Evolutionary conservation across 768 basidiomycete species (phyloP).

Genomic region (Psilocybe azurescens): DNA sequence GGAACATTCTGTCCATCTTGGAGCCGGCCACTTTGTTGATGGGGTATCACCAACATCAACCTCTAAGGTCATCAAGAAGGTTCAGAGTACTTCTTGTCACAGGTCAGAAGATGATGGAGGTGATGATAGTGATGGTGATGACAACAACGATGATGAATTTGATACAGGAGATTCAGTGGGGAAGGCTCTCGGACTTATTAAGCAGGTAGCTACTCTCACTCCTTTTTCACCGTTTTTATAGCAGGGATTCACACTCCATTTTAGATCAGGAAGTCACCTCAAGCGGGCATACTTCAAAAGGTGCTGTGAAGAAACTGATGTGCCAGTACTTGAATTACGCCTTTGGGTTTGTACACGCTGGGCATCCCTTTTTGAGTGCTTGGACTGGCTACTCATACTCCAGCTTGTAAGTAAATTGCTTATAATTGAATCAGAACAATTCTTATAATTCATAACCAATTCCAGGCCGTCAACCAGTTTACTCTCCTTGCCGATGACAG

Average conservation of each 20-base stretch:
- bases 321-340: background rate
- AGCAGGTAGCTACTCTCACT: background rate
- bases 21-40: slow-evolving; percentile 15
- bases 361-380: slow-evolving; percentile 4
- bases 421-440: background rate
- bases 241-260: too few species aligned
- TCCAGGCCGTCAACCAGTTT: slow-evolving; percentile 6
- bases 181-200: slow-evolving; percentile 4
- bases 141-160: slow-evolving; percentile 1
- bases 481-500: background rate
- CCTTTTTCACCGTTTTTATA: background rate
- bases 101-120: too few species aligned
- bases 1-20: slow-evolving; percentile 24
- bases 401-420: too few species aligned
- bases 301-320: background rate
- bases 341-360: slow-evolving; percentile 7
- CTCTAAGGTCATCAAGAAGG: background rate
- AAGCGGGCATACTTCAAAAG: slow-evolving; percentile 4
- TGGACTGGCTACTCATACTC: too few species aligned
- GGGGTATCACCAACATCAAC: background rate
- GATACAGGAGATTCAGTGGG: background rate
- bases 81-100: too few species aligned
- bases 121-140: background rate
- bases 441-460: background rate
- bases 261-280: background rate